Conservation (phyloP, 1,284 basidiomycete species). For the Ganoderma lucidum region DNA sequence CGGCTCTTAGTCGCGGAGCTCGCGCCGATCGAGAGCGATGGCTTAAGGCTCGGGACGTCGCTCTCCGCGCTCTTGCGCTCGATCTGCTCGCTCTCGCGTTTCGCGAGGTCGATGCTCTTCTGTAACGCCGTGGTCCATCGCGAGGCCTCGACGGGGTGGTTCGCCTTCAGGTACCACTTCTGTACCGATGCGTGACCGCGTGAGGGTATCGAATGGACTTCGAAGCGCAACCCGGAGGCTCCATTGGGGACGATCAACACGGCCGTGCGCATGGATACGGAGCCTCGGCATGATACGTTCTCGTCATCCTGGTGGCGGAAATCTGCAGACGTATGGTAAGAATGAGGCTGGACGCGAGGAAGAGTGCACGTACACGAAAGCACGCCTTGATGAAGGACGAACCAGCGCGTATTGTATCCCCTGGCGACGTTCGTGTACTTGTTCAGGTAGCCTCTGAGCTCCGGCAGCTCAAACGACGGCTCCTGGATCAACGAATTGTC, state of each 20-base stretch:
- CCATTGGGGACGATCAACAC: conserved; percentile 59
- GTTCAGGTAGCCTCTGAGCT: conserved; percentile 83
- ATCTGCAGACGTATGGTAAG: conserved; percentile 53
- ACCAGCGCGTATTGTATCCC: conserved; percentile 95
- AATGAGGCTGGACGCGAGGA: neutral
- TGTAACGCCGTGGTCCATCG: conserved; percentile 86
- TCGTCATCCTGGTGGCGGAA: conserved; percentile 95
- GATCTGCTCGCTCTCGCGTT: conserved; percentile 38
- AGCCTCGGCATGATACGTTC: conserved; percentile 85
- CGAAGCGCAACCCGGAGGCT: conserved; percentile 80
- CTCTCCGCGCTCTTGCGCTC: conserved; percentile 44
- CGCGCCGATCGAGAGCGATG: conserved; percentile 32
- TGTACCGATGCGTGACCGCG: conserved; percentile 58
- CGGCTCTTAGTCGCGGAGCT: conserved; percentile 17
- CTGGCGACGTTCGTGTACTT: conserved; percentile 93
- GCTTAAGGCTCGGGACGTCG: conserved; percentile 39
- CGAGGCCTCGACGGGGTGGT: conserved; percentile 88
- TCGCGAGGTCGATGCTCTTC: conserved; percentile 76
- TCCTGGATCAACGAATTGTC: conserved; percentile 72
- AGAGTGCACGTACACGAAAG: conserved; percentile 71
- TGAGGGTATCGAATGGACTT: conserved; percentile 74
- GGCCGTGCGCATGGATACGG: conserved; percentile 89
- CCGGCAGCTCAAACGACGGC: conserved; percentile 61
- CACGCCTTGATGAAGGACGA: conserved; percentile 89
- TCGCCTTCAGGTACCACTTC: conserved; percentile 93